Base-by-base conservation (phyloP, 305 asterid species). In the Ilex paraguariensis region DNA sequence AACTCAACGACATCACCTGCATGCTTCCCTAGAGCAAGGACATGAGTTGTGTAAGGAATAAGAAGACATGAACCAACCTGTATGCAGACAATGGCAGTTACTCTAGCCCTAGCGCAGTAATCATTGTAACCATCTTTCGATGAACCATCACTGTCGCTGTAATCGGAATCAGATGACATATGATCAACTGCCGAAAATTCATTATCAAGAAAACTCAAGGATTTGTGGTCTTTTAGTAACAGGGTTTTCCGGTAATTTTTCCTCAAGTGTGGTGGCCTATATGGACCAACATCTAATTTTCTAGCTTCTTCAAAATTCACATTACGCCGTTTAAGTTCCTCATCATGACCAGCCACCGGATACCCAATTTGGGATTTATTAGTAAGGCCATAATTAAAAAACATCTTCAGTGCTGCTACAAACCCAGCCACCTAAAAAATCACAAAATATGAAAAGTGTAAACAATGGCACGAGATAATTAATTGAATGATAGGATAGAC, bases 201-300 rank as follows among this genome's bases (percentile, higher is more conserved):
- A 57, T 63, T 66, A 55, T 79, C 81, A 31, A 79, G 60, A 73
- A 79, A 73, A 70, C 71, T 54, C 58, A 63, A 56, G 70, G 75
- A 56, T 60, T 79, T 74, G 70, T 67, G 85, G 66, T 79, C 78
- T 61, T 71, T 72, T 54, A 44, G 62, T 65, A 66, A 76, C 75
- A 71, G 69, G 68, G 16, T 74, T 54, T 68, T 77, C 61, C 66
- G 61, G 46, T 60, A 70, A 59, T 81, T 82, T 63, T 81, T 84
- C 66, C 98, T 87, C 75, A 89, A 74, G 82, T 89, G 98, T 40
- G 98, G 98, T 64, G 97, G 98, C 73, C 86, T 82, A 64, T 92
- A 92, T 15, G 78, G 80, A 13, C 78, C 85, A 54, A 70, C 61
- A 60, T 70, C 68, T 48, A 87, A 71, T 82, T 76, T 75, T 66